A percentile compares a stretch with the other conserved stretches of the same genome.
Conservation (phyloP, 2,329 filamentous ascomycete genomes). For the Fusarium secorum region DNA sequence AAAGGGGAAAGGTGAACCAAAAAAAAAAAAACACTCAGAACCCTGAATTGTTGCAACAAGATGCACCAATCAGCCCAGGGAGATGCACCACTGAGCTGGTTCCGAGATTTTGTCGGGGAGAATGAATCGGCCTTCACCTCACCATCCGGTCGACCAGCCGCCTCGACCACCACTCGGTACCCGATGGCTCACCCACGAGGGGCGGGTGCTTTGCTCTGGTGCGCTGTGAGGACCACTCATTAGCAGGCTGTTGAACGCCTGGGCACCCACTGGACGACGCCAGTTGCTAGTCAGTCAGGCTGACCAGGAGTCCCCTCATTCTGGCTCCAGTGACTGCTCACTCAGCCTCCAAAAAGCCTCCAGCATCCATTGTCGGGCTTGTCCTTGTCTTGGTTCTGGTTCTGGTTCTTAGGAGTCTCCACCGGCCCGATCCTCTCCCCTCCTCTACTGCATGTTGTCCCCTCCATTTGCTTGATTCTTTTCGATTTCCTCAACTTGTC, state of each 20-base stretch:
- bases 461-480: conserved; percentile 40
- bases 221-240: conserved; percentile 27
- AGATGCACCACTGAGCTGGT: conserved; percentile 37
- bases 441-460: conserved; percentile 31
- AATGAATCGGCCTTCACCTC: conserved; percentile 34
- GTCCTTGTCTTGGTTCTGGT: conserved; percentile 31
- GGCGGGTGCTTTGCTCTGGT: conserved; percentile 23
- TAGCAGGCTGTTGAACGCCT: conserved; percentile 35
- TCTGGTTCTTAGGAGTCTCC: conserved; percentile 26
- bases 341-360: conserved; percentile 28
- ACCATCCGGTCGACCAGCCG: conserved; percentile 24
- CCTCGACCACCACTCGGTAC: conserved; percentile 28
- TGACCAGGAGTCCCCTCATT: conserved; percentile 34
- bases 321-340: conserved; percentile 16
- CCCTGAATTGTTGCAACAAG: conserved; percentile 20
- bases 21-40: conserved; percentile 32
- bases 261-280: conserved; percentile 32
- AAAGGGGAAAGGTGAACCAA: conserved; percentile 15
- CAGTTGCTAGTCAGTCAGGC: conserved; percentile 35
- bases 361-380: conserved; percentile 20
- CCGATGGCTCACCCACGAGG: conserved; percentile 35
- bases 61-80: conserved; percentile 30
- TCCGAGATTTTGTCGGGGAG: conserved; percentile 43
- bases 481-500: conserved; percentile 35
- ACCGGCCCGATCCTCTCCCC: conserved; percentile 38